Evolutionary conservation across 2,329 filamentous ascomycete genomes (phyloP), one percentile per base, ranked within the genome.

Genomic region (Neocucurbitaria cava): DNA sequence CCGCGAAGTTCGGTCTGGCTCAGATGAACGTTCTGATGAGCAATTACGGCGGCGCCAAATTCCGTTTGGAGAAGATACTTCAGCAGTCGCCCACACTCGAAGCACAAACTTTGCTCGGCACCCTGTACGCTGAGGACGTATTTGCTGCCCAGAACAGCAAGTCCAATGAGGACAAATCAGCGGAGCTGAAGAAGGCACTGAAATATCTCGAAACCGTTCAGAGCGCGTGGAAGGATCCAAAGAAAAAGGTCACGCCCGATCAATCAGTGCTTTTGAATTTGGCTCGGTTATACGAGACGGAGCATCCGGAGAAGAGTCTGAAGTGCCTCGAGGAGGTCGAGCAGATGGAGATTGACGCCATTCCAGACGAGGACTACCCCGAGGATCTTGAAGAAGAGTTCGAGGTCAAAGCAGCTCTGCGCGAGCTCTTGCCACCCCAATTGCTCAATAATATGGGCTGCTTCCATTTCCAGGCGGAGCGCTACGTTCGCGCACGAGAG

Each of bases 361-460:
- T 96, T 38, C 85, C 88, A 0, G 83, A 88, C 17, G 86, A 89
- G 10, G 89, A 93, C 2, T 82, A 85, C 17, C 87, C 91, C 48
- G 85, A 89, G 53, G 82, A 62, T 21, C 48, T 75, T 15, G 72
- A 74, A 33, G 67, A 71, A 36, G 68, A 71, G 31, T 41, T 81
- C 3, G 83, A 85, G 26, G 77, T 85, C 52, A 84, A 85, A 50
- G 80, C 80, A 20, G 81, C 83, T 15, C 81, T 96, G 24, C 88
- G 92, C 49, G 90, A 93, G 70, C 83, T 89, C 54, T 81, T 99
- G 1, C 91, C 93, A 1, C 95, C 95, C 3, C 92, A 96, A 70
- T 82, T 98, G 2, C 83, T 99, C 39, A 99, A 98, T 81, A 99
- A 99, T 73, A 96, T 98, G 72, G 95, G 91, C 5, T 97, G 93